Base-by-base conservation (phyloP, 2,329 filamentous ascomycete species). In the Talaromyces marneffei region DNA sequence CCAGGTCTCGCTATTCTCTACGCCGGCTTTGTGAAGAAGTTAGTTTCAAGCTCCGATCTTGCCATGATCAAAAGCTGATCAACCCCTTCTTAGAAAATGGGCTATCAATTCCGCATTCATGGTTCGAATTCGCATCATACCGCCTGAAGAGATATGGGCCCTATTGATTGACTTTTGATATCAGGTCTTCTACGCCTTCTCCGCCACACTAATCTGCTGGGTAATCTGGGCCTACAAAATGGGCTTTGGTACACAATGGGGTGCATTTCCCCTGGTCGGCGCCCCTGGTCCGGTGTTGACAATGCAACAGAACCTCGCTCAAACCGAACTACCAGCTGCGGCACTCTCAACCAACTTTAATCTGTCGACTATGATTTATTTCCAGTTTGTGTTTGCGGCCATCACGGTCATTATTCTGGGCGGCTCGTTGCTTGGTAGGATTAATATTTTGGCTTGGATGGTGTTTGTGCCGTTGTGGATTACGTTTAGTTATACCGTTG, bases 391-490 rank as follows among this genome's bases (percentile, higher is more conserved):
- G 52, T 82, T 82, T 68, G 80, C 79, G 0, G 79, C 79, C 44
- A 82, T 82, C 64, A 82, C 80, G 0, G 65, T 82, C 1, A 74
- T 80, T 56, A 78, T 82, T 48, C 68, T 78, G 59, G 80, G 79
- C 0, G 80, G 80, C 4, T 74, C 78, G 4, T 77, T 76, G 37
- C 73, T 82, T 1, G 77, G 78, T 27, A 73, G 80, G 42, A 81
- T 82, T 77, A 81, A 78, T 66, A 81, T 82, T 65, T 68, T 71
- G 9, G 80, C 80, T 35, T 82, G 80, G 80, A 80, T 81, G 76
- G 64, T 80, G 18, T 82, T 80, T 65, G 79, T 81, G 27, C 80
- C 80, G 1, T 73, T 82, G 12, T 82, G 80, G 80, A 68, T 82
- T 46, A 82, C 79, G 0, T 74, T 80, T 63, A 74, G 70, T 46